These are phyloP conservation scores for Pleurotus tuber-regium DNA, from an alignment of 768 basidiomycete genomes.

Conservation along the genomic window DNA sequence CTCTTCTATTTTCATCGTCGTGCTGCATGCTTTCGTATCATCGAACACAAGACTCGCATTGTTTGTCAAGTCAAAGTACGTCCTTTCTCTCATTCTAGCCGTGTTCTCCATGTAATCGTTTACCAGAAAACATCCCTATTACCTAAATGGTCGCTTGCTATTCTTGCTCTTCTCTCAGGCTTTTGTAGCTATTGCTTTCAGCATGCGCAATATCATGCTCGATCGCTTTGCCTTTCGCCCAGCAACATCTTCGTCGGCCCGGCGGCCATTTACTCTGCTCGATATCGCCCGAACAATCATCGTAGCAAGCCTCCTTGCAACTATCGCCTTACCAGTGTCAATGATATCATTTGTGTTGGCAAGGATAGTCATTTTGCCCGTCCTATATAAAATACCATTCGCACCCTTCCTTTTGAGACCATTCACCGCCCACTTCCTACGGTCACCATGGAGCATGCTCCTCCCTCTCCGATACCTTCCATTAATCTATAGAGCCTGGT, in stretches of 20 bases:
- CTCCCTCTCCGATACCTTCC: conserved; percentile 46
- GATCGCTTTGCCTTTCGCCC: conserved; percentile 56
- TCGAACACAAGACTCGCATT: conserved; percentile 45
- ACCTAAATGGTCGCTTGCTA: conserved; percentile 66
- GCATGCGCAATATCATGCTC: conserved; percentile 56
- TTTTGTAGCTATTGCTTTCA: conserved; percentile 42
- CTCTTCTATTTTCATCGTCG: conserved; percentile 43
- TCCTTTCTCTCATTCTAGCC: neutral
- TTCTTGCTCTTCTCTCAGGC: conserved; percentile 58
- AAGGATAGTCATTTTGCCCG: conserved; percentile 47
- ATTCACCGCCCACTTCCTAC: conserved; percentile 61
- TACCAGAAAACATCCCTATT: conserved; percentile 68
- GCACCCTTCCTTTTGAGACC: conserved; percentile 51
- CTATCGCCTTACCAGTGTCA: conserved; percentile 35
- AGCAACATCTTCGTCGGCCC: conserved; percentile 11
- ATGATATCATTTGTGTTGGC: conserved; percentile 43
- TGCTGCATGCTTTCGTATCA: conserved; percentile 38
- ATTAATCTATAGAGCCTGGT: conserved; percentile 47
- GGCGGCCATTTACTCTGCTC: conserved; percentile 21
- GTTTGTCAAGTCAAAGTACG: conserved; percentile 69
- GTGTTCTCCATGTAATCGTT: neutral
- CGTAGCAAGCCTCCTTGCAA: conserved; percentile 39
- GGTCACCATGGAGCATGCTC: conserved; percentile 50
- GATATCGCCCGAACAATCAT: conserved; percentile 26
- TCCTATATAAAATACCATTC: conserved; percentile 54